A percentile compares a stretch with the other conserved stretches of the same genome.
Conservation (phyloP, 75 land plant genomes). For the Sequoia sempervirens region DNA sequence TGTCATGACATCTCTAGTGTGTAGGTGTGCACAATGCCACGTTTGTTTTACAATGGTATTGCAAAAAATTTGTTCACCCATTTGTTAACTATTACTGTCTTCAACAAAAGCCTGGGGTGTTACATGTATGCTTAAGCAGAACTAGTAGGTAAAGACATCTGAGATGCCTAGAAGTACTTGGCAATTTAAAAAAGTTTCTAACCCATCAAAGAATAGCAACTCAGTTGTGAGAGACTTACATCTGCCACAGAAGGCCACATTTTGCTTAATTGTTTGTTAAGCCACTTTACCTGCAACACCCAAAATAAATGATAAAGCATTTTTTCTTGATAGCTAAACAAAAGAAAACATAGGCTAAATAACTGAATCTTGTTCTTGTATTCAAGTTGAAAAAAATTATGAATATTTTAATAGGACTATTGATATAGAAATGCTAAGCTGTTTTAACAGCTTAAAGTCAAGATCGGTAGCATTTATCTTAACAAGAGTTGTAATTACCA, state of each 20-base stretch:
- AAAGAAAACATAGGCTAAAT: background rate
- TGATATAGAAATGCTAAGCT: background rate
- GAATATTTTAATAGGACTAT: background rate
- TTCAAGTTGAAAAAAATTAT: background rate
- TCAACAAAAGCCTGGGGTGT: too few species aligned
- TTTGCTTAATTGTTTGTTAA: constrained; percentile 83
- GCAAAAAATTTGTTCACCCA: too few species aligned
- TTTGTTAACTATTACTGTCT: too few species aligned
- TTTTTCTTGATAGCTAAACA: background rate
- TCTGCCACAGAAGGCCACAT: constrained; percentile 91
- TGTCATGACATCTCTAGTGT: too few species aligned
- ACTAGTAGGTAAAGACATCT: background rate
- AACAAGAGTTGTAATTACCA: background rate
- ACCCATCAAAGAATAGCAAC: background rate
- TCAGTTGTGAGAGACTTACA: constrained; percentile 36
- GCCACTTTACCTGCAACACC: constrained; percentile 87
- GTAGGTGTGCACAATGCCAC: too few species aligned
- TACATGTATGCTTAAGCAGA: background rate
- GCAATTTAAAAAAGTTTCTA: background rate
- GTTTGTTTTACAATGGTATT: too few species aligned
- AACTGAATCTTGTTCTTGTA: background rate
- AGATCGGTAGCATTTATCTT: background rate
- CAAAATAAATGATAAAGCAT: background rate
- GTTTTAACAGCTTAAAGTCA: background rate
- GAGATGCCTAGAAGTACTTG: background rate